phyloP scores from a whole-genome alignment of 257 asterid genomes.

The Solanum habrochaites region DNA sequence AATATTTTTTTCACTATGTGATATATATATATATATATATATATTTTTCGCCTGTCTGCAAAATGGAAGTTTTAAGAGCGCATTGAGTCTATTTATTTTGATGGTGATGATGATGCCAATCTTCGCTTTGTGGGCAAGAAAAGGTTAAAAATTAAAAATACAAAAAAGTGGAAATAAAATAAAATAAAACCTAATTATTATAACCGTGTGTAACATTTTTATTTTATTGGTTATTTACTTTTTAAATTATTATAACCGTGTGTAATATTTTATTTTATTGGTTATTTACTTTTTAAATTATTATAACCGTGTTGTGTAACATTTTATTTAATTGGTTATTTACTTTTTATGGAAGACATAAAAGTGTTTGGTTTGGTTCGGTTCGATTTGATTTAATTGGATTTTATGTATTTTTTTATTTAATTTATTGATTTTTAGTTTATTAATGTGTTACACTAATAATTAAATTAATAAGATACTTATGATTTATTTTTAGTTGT shows the following conservation, averaged over 20 bases:
- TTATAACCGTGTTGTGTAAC: background rate
- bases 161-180: background rate
- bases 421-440: too few relatives aligned
- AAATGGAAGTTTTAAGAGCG: background rate
- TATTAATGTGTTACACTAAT: too few relatives aligned
- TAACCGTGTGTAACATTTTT: background rate
- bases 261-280: background rate
- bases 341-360: background rate
- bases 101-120: background rate
- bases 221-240: background rate
- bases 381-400: background rate
- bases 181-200: background rate
- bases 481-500: too few relatives aligned
- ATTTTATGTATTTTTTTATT: too few relatives aligned
- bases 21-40: background rate
- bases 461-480: too few relatives aligned
- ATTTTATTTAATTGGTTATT: background rate
- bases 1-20: background rate
- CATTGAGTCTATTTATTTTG: background rate
- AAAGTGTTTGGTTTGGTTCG: background rate
- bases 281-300: background rate
- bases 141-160: background rate
- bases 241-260: background rate
- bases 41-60: background rate
- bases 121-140: constrained; percentile 5